Base-by-base conservation (phyloP, 805 yeast genomes). In the Yamadazyma endophytica region DNA sequence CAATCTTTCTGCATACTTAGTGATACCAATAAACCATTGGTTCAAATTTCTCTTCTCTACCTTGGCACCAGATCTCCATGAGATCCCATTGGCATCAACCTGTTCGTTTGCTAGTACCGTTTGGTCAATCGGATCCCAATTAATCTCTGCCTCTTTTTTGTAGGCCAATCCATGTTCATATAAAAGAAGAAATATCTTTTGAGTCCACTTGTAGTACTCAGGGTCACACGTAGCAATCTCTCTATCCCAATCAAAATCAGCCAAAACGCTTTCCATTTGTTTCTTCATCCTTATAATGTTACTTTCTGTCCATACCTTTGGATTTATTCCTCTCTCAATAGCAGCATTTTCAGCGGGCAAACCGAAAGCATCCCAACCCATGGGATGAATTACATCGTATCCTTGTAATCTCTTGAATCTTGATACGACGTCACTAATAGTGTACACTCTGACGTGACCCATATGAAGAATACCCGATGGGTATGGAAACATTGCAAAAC, bases 281-380 rank as follows among this genome's bases (percentile, higher is more conserved):
- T 63, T 67, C 49, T 82, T 85, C 98, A 92, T 92, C 46, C 79
- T 83, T 1, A 56, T 60, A n/a, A 92, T 87, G 52, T 92, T 92
- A 11, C 63, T 49, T 24, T 61, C 68, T 0, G 98, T 92, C 98
- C 98, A 92, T 1, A 56, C 70, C 0, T 76, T 73, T 0, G 98
- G 97, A 40, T 76, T 77, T 9, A 86, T 68, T 1, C 77, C 77
- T 39, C 95, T 62, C 54, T 89, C 96, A 18, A 87, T 79, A 0
- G 98, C 98, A 0, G 98, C 98, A 55, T 92, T 92, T 54, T 92
- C 98, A 1, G 98, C 98, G 0, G 98, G 98, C 17, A 92, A 65
- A 1, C 98, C 98, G 68, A 92, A 92, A 0, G 97, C 95, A 64
- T 92, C 98, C 97, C 97, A 92, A 0, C 98, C 98, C 95, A 92